Evolutionary conservation across 1,139 yeast species (phyloP), one percentile per base, ranked within the genome.

Genomic region (Debaryomyces udenii): DNA sequence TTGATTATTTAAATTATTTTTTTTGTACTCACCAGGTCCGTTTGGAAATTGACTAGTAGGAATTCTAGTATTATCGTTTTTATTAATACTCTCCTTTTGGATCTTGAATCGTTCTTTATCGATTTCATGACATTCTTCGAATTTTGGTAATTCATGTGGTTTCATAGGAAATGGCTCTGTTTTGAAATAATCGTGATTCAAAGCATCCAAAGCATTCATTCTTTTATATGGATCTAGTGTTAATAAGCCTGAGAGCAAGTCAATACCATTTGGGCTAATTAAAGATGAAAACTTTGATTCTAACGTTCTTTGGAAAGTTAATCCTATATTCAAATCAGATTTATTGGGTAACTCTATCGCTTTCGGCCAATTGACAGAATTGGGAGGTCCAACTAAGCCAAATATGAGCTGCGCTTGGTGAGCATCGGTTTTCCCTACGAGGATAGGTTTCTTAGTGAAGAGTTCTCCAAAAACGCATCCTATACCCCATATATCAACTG

Each of bases 401-500:
- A 93, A 93, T 6, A 93, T 86, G 24, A 80, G 68, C 53, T 83
- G 85, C 0, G 95, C 89, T 66, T 94, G 99, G 57, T 93, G 96
- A n/a, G 86, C 64, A 59, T 94, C 99, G 0, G 93, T 78, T 42
- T 78, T 74, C 0, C 99, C 99, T 37, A 81, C 90, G 38, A 94
- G 65, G 14, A 94, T 87, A 0, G 99, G 99, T 49, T 77, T 80
- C 44, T 81, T 78, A 30, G 81, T 80, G 64, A 87, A 93, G 55
- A 91, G 73, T 61, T 94, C 99, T 0, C 90, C 99, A 62, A 94
- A 83, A 0, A 94, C 95, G 66, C 99, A 94, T 2, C 99, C 99
- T 9, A 88, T 80, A 1, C 98, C 98, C 99, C 99, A 93, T 64
- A 93, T 76, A 64, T 93, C 97, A 14, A 93, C 91, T 0, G 98